Evolutionary conservation across 2,329 filamentous ascomycete species (phyloP), one percentile per base, ranked within the genome.

Genomic region (Penicillium expansum): DNA sequence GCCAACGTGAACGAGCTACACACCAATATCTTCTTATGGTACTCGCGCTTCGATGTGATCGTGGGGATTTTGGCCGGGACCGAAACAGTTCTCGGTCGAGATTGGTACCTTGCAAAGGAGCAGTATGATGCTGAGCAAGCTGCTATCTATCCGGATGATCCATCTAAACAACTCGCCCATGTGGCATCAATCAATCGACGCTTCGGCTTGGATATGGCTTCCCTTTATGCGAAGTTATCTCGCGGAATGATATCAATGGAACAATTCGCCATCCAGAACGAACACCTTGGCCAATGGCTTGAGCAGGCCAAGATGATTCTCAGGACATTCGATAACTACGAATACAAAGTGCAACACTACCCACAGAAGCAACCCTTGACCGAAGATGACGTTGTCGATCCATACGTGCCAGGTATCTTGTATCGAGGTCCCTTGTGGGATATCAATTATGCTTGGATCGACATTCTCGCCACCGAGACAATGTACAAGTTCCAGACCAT

Each of bases 11-110:
- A 87, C 10, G 80, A 88, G 4, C 82, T 89, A 14, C 84, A 88
- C 30, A 84, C 89, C 30, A 86, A 89, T 67, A 85, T 94, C 43
- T 82, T 96, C 48, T 81, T 83, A n/a, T 97, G 94, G 94, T 97
- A 96, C 72, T 82, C 86, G 30, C 87, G 92, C 35, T 96, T 96
- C 69, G 94, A 97, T 71, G 82, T 92, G 10, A 90, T 92, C 56
- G 86, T 91, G 6, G 89, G 90, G 1, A 83, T 97, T 60, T 86
- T 96, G 80, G 90, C 90, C 24, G 89, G 90, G 1, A 89, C 89
- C 63, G 86, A 87, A 63, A 86, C 90, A 0, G 83, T 87, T 2
- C 79, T 97, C 14, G 82, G 87, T 7, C 83, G 86, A 45, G 86
- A 91, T 58, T 97, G 92, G 92, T 92, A 93, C 67, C 79, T 82